Base-by-base conservation (phyloP, 2,329 filamentous ascomycete species). In the Trichoderma atrobrunneum region DNA sequence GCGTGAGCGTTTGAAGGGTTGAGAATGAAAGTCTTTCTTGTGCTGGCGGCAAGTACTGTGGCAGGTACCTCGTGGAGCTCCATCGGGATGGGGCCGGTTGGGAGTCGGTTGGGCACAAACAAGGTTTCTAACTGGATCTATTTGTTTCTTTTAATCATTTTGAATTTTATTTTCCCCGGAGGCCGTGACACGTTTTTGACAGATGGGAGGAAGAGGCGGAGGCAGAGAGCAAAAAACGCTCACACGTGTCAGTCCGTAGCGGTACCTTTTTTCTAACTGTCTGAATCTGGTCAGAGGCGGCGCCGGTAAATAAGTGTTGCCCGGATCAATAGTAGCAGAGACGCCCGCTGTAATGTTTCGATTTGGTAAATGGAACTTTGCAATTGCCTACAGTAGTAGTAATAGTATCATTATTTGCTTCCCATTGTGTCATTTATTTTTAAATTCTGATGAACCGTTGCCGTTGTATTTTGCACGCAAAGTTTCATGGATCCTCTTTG, bases 81-180 rank as follows among this genome's bases (percentile, higher is more conserved):
- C 48, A 48, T 57, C 48, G 4, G 51, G 51, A 62, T 24, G 67
- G 28, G 34, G 24, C 21, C 57, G 36, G 57, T 54, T 70, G 67
- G 67, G 67, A 51, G 34, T n/a, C 30, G 67, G 67, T 70, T 70
- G 67, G 67, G 67, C 67, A 70, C 57, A 32, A 62, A 70, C 57
- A 61, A 26, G 57, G n/a, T 34, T 43, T 26, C n/a, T 30, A 10
- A 18, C 34, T 26, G n/a, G 7, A 16, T 34, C n/a, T 36, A n/a
- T 30, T 24, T 57, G 5, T 10, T 67, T 39, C 10, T 28, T 14
- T 32, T 34, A 18, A 14, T 16, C 14, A 51, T n/a, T 32, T 14
- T 28, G 26, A 10, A 7, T 51, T 32, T 21, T 34, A 14, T 24
- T 21, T 51, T 21, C 61, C 36, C 36, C 32, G 12, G 59, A 61